A percentile compares a stretch with the other conserved stretches of the same genome.
Conservation (phyloP, 441 rosid species). For the Pelargonium cotyledonis region DNA sequence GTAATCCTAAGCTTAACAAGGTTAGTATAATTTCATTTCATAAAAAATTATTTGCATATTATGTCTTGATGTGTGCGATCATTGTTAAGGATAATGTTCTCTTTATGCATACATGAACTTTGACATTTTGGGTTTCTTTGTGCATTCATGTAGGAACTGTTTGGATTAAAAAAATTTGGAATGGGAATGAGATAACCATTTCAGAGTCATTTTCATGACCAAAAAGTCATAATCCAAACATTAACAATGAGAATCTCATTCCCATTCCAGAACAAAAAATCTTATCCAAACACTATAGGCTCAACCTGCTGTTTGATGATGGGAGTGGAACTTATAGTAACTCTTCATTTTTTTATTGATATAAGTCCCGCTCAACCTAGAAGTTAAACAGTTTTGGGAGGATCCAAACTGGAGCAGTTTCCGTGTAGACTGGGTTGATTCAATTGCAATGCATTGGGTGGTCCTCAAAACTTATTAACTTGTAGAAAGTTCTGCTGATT, state of each 20-base stretch:
- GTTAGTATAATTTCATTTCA: slow-evolving; percentile 28
- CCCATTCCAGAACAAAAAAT: no score
- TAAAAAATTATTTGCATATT: neutral
- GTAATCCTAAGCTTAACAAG: slow-evolving; percentile 59
- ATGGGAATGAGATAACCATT: no score
- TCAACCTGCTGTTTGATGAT: no score
- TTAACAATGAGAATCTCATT: no score
- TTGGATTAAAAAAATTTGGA: no score
- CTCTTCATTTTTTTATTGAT: neutral
- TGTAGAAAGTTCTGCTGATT: neutral
- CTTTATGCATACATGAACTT: neutral
- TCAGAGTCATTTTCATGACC: no score
- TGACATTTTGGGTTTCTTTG: no score
- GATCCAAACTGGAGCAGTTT: neutral
- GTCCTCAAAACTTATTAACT: neutral
- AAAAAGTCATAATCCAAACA: no score
- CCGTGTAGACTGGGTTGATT: neutral
- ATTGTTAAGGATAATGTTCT: slow-evolving; percentile 6
- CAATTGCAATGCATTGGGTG: neutral
- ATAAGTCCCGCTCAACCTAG: neutral
- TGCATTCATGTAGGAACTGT: no score
- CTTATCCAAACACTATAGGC: no score
- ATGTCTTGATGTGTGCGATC: neutral
- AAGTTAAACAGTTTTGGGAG: neutral
- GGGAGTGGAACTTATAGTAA: neutral